These are phyloP conservation scores for Lonicera japonica DNA, from an alignment of 129 eudicot species.

Conservation along the genomic window DNA sequence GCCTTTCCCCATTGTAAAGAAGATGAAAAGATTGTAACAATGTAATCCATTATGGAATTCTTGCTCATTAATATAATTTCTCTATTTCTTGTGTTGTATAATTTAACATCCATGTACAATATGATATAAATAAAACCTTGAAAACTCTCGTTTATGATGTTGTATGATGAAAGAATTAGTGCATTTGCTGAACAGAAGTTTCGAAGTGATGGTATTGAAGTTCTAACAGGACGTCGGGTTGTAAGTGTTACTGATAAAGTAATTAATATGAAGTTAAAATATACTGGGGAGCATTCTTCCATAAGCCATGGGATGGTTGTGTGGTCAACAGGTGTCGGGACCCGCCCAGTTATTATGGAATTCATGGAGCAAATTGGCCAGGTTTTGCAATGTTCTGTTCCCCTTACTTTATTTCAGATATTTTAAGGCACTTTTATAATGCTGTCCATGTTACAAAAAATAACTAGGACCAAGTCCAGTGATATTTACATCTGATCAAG, in stretches of 20 bases:
- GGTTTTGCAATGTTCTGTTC: constrained; percentile 27
- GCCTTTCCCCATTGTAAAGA: no score
- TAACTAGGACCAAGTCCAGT: no score
- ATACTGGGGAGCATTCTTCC: constrained; percentile 43
- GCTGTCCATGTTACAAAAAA: no score
- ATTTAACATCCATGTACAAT: no score
- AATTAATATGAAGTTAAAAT: constrained; percentile 50
- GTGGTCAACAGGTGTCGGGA: constrained; percentile 93
- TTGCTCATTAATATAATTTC: no score
- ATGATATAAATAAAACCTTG: not conserved
- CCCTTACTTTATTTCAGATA: no score
- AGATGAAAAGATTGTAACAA: no score
- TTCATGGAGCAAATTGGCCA: constrained; percentile 85
- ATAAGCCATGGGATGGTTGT: constrained; percentile 78
- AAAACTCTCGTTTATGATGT: constrained; percentile 6
- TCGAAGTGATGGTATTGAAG: constrained; percentile 82
- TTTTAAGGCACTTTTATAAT: no score
- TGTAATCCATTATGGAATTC: no score
- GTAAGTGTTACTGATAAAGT: constrained; percentile 49
- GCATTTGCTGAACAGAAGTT: constrained; percentile 77
- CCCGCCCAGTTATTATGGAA: constrained; percentile 73
- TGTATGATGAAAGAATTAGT: constrained; percentile 78
- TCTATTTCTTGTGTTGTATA: no score
- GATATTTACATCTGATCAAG: no score
- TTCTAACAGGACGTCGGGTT: constrained; percentile 71